Base-by-base conservation (phyloP, 768 basidiomycete genomes). In the Hypholoma sublateritium region DNA sequence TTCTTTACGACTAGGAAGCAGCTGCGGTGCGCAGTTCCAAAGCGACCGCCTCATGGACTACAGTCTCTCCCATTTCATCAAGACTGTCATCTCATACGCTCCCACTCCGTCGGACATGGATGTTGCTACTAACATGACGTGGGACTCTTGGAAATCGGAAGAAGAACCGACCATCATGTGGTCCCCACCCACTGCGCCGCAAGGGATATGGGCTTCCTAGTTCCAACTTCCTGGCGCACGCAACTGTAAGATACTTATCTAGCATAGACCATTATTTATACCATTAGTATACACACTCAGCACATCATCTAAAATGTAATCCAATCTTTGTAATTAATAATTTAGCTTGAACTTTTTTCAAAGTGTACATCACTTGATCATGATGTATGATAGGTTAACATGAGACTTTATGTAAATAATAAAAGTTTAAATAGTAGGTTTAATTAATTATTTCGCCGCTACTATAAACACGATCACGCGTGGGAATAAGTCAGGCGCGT, bases 41-140 rank as follows among this genome's bases (percentile, higher is more conserved):
- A 64, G 64, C n/a, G 72, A 71, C 24, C 62, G 69, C 11, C 70
- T 75, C 52, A 80, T 80, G 76, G 80, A 80, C 62, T 78, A 80
- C 62, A 80, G 78, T 54, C 65, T 80, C 32, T 69, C 74, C 11
- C 71, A 80, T 56, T 82, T 80, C 52, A 71, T 78, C 49, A 74
- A 66, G 56, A 75, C 73, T 14, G 74, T 79, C 17, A 53, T 63
- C 16, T 56, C 57, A 7, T 58, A 66, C 36, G 34, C 57, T 14
- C 60, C 60, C 14, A 61, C 69, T 55, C 42, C 59, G 19, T 48
- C 59, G 45, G 50, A 56, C 28, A 53, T 56, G 34, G 50, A 57
- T 24, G 50, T 56, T 24, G 28, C 19, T 42, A 34, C 46, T 34
- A 34, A 17, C 42, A 22, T 57, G 47, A 45, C 57, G 24, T 65